Percentiles rank a stretch among this genome's conserved stretches.
Conservation (phyloP, 768 basidiomycete species). For the Mycena metata region DNA sequence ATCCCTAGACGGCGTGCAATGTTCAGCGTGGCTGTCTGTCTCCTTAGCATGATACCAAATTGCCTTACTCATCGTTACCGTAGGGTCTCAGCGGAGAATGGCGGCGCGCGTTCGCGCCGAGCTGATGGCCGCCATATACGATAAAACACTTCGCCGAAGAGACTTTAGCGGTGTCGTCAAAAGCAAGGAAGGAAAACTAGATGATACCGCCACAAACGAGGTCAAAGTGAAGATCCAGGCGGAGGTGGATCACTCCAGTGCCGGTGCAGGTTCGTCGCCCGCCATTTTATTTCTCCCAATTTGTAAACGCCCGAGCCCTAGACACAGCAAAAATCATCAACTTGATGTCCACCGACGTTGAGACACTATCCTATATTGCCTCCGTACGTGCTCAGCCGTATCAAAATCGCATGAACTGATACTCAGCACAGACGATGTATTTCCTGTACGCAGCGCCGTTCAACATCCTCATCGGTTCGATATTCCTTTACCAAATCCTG, state of each 20-base stretch:
- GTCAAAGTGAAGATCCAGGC: background rate
- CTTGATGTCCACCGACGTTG: constrained; percentile 86
- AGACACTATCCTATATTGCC: constrained; percentile 53
- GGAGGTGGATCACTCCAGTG: constrained; percentile 65
- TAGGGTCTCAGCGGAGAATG: constrained; percentile 3
- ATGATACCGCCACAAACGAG: background rate
- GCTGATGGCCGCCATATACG: constrained; percentile 22
- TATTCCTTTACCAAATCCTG: constrained; percentile 54
- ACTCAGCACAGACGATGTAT: background rate
- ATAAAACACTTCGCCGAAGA: constrained; percentile 7
- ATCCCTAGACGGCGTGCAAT: constrained; percentile 5
- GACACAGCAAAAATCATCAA: constrained; percentile 92
- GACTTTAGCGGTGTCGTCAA: constrained; percentile 18
- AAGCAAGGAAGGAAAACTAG: too few species aligned
- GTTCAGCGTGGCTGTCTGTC: constrained; percentile 5
- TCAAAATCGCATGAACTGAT: too few species aligned
- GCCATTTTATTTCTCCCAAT: background rate
- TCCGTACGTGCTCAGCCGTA: constrained; percentile 42
- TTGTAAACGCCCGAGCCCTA: too few species aligned
- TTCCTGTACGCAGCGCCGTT: constrained; percentile 27
- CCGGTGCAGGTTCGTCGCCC: constrained; percentile 64
- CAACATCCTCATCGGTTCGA: constrained; percentile 24
- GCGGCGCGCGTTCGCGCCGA: constrained; percentile 4
- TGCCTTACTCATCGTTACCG: background rate
- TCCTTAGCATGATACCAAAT: too few species aligned